Evolutionary conservation across 2,329 filamentous ascomycete species (phyloP).

Genomic region (Cucurbitaria berberidis): DNA sequence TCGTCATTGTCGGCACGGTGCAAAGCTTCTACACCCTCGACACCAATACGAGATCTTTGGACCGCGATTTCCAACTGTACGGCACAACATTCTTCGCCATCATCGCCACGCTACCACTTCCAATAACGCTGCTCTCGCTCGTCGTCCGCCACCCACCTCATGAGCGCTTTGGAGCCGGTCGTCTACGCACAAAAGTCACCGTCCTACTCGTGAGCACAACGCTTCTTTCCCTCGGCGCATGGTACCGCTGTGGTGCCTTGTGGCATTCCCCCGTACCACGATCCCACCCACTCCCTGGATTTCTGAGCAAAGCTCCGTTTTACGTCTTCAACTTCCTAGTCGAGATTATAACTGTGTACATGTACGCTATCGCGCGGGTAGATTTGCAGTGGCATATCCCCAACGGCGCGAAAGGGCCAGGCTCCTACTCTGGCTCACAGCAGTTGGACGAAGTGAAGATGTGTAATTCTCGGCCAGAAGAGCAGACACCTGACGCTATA

Average conservation of each 20-base stretch:
- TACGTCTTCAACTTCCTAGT: conserved; percentile 80
- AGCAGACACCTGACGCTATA: not conserved
- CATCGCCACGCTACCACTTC: conserved; percentile 70
- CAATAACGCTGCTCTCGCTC: conserved; percentile 58
- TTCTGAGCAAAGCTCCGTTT: conserved; percentile 73
- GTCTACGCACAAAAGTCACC: conserved; percentile 69
- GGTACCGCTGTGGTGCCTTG: conserved; percentile 68
- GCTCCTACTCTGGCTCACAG: conserved; percentile 24
- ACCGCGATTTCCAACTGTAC: conserved; percentile 69
- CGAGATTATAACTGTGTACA: conserved; percentile 72
- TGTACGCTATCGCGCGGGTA: conserved; percentile 71
- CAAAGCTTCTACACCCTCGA: conserved; percentile 72
- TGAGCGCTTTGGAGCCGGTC: conserved; percentile 70
- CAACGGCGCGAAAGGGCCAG: conserved; percentile 65
- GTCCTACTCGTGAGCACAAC: conserved; percentile 66
- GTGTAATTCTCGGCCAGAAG: conserved; percentile 19
- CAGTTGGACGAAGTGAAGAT: conserved; percentile 22
- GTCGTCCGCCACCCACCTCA: conserved; percentile 52
- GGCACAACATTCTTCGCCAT: conserved; percentile 67
- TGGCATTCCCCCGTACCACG: conserved; percentile 57
- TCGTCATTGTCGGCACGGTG: conserved; percentile 69
- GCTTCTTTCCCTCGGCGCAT: conserved; percentile 71
- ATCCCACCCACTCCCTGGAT: conserved; percentile 68
- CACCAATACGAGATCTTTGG: conserved; percentile 54
- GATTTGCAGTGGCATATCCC: conserved; percentile 79